Conservation (phyloP, 2,329 filamentous ascomycete genomes). For the Penicillium sp. region DNA sequence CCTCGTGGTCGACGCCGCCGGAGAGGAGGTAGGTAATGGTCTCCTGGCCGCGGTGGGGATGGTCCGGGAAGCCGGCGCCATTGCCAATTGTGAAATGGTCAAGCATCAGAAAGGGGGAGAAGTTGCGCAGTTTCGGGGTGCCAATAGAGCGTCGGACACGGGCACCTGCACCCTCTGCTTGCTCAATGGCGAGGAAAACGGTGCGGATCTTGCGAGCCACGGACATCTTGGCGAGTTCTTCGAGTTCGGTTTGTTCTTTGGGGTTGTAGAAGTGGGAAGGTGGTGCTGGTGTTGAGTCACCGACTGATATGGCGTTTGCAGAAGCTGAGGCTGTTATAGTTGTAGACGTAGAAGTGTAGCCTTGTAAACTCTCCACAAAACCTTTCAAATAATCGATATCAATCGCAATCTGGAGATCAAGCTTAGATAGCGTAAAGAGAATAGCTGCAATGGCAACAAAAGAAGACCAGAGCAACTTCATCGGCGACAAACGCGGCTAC, state of each 20-base stretch:
- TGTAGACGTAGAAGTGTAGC: slow-evolving; percentile 20
- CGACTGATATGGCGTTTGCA: not conserved
- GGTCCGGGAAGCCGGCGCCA: slow-evolving; percentile 88
- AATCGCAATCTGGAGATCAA: slow-evolving; percentile 28
- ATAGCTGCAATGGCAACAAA: slow-evolving; percentile 45
- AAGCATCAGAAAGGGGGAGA: slow-evolving; percentile 94
- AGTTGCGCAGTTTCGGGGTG: slow-evolving; percentile 79
- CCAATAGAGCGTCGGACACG: slow-evolving; percentile 86
- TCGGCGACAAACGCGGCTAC: slow-evolving; percentile 30
- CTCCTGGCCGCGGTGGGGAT: slow-evolving; percentile 82
- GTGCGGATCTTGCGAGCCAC: slow-evolving; percentile 77
- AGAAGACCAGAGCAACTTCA: slow-evolving; percentile 44
- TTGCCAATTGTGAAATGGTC: slow-evolving; percentile 85
- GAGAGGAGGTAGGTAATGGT: slow-evolving; percentile 88
- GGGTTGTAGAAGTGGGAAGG: slow-evolving; percentile 4
- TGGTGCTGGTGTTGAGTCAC: not conserved
- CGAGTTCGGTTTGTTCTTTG: slow-evolving; percentile 25
- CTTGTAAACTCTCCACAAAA: slow-evolving; percentile 23
- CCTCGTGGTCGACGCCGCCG: slow-evolving; percentile 87
- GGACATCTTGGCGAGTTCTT: slow-evolving; percentile 63
- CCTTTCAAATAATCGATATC: slow-evolving; percentile 22
- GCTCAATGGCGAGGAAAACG: slow-evolving; percentile 82
- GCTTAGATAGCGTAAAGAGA: slow-evolving; percentile 23
- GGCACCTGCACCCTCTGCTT: slow-evolving; percentile 86
- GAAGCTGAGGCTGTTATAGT: slow-evolving; percentile 6